Base-by-base conservation (phyloP, 2,329 filamentous ascomycete genomes). In the Ophiostoma angusticollis region DNA sequence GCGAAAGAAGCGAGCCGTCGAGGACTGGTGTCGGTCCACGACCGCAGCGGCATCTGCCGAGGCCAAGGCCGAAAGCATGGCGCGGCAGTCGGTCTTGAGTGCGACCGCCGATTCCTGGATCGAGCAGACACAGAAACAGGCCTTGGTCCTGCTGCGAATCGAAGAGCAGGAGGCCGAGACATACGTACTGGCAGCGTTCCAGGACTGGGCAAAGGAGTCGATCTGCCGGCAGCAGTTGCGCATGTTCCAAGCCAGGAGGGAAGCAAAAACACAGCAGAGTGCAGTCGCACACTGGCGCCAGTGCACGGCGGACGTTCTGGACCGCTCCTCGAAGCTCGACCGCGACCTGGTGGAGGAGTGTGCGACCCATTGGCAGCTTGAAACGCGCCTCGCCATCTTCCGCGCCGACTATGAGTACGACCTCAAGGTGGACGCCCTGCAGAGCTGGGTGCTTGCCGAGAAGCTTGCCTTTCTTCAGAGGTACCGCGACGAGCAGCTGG, bases 391-490 rank as follows among this genome's bases (percentile, higher is more conserved):
- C 2, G 45, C 36, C 8, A 16, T 45, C 0, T 54, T 49, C 25
- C 36, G 37, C 8, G 42, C 43, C 6, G 45, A 47, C 11, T 40
- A 46, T 3, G 40, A 40, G 17, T 33, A 46, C 19, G 31, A 39
- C n/a, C 45, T 45, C 13, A 49, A 51, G 40, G 17, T 19, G 11
- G 44, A 44, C 1, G 43, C 49, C 7, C 29, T 55, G 8, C 47
- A 47, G 11, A 45, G 49, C 29, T 58, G 54, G 54, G 37, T 47
- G 6, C 46, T 54, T 23, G 45, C 49, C 21, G 52, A 55, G 36
- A 49, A 49, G 31, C 46, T 54, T 2, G 48, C 40, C 4, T 53
- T 52, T 38, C 48, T 47, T 29, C 30, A 37, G 22, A 49, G 52
- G 2, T 50, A 51, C 31, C 35, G 42, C 9, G 51, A 53, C 19